A percentile compares a stretch with the other conserved stretches of the same genome.
Evolutionary conservation across 306 rosid species (phyloP).

Genomic region (Psophocarpus tetragonolobus): DNA sequence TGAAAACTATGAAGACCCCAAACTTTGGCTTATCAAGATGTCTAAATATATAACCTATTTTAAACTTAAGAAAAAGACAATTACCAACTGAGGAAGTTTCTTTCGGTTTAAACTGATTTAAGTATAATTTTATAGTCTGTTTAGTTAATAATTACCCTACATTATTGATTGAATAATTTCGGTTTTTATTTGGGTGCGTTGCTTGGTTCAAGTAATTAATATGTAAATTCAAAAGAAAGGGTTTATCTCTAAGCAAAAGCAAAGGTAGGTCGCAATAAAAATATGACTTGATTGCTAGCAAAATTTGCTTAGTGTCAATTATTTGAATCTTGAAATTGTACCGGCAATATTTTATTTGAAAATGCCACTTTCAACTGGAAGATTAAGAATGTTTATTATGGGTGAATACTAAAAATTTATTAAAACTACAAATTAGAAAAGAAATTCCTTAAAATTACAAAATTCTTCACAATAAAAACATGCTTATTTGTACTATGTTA

Average conservation of each 20-base stretch:
- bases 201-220: not conserved
- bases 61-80: not conserved
- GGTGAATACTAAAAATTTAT: no score
- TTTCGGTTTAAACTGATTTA: not conserved
- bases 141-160: not conserved
- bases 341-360: not conserved
- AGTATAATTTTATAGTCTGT: not conserved
- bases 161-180: not conserved
- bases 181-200: not conserved
- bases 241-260: not conserved
- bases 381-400: no score
- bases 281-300: not conserved
- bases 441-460: no score
- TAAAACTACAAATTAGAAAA: no score
- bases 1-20: not conserved
- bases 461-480: no score
- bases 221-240: not conserved
- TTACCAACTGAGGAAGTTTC: not conserved
- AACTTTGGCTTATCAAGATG: not conserved
- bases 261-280: not conserved
- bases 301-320: no score
- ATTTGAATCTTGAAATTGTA: not conserved
- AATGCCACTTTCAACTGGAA: no score
- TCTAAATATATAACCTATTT: not conserved
- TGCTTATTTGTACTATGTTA: no score